Evolutionary conservation across 2,329 filamentous ascomycete species (phyloP), one percentile per base, ranked within the genome.

Genomic region (Microdochium bolleyi): DNA sequence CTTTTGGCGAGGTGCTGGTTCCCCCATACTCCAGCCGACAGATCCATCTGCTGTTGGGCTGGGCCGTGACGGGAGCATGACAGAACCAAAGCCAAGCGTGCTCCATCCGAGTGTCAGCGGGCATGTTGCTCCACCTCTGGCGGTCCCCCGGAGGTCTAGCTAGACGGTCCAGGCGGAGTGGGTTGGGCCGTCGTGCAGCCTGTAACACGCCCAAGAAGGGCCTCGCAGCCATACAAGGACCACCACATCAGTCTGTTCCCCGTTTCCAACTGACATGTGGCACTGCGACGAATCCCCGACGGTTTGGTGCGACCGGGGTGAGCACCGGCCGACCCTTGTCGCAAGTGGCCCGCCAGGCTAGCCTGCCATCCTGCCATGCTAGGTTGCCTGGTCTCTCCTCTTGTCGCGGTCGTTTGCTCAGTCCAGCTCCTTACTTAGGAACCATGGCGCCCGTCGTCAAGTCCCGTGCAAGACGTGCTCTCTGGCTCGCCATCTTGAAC

Each of bases 181-280:
- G 41, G 48, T 49, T 49, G 48, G 48, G 48, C 48, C 48, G 48
- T 49, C 24, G 48, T 49, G 48, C 48, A 49, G 48, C n/a, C 48
- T 49, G 24, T 49, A 8, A 25, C 58, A 60, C 56, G 60, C 62
- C 62, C 61, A 65, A 60, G 55, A 52, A n/a, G 53, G 53, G 56
- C 46, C 24, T 49, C 21, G 58, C 60, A 55, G 55, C 59, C 59
- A 61, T 52, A 60, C 58, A 61, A 54, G 53, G 53, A 30, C 60
- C 58, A 65, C 58, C 64, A 61, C 64, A 66, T 66, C 54, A 55
- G 56, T 56, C 54, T 52, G 60, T 59, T 55, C 58, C 56, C 56
- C 57, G 57, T 62, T 60, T 49, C 53, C 49, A 56, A 58, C 57
- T 63, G 63, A 66, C 64, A 66, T 66, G 64, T 66, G 64, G 63